phyloP scores from a whole-genome alignment of 257 asterid species.

The Solanum chmielewskii region DNA sequence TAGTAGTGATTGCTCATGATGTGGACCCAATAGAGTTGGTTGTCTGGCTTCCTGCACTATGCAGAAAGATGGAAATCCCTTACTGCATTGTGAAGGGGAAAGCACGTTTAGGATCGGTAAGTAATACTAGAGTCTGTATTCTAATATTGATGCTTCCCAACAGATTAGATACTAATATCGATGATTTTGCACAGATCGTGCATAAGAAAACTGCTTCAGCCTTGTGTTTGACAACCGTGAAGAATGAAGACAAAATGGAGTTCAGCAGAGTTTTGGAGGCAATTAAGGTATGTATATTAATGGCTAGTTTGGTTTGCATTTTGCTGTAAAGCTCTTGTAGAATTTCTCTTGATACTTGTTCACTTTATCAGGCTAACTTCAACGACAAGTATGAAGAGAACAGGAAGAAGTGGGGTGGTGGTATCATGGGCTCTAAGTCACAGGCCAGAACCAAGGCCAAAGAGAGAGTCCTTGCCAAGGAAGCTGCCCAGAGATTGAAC shows the following conservation, averaged over 20 bases:
- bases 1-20: constrained; percentile 40
- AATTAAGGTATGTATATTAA: constrained; percentile 16
- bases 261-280: constrained; percentile 35
- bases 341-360: not conserved
- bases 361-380: constrained; percentile 28
- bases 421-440: constrained; percentile 38
- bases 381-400: constrained; percentile 32
- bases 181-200: constrained; percentile 10
- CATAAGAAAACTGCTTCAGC: constrained; percentile 36
- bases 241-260: constrained; percentile 37
- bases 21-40: constrained; percentile 38
- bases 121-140: not conserved
- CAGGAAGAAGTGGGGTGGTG: constrained; percentile 42
- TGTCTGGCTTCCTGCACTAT: constrained; percentile 28
- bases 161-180: not conserved
- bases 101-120: constrained; percentile 23
- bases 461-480: constrained; percentile 34
- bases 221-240: constrained; percentile 29
- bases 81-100: constrained; percentile 39
- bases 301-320: not conserved
- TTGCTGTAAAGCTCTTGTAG: not conserved
- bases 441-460: constrained; percentile 39
- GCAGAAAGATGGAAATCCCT: constrained; percentile 40
- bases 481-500: constrained; percentile 25
- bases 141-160: not conserved